phyloP scores from a whole-genome alignment of 1,284 basidiomycete genomes.

The Flammula alnicola region DNA sequence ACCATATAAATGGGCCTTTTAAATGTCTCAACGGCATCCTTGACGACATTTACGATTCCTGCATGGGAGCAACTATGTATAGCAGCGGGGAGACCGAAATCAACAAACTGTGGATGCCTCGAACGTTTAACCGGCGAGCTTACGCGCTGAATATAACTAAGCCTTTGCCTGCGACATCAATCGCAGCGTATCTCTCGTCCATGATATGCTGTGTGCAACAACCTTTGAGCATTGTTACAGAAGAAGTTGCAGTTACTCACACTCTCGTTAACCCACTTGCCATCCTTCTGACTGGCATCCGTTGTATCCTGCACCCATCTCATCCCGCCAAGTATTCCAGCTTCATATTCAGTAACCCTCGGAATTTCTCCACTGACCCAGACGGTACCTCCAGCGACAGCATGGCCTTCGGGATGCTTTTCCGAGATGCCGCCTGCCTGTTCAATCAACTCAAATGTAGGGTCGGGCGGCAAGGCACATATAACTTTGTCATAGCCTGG shows the following conservation, averaged over 20 bases:
- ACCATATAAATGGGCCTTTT: constrained; percentile 79
- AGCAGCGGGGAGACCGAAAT: no score
- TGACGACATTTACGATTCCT: constrained; percentile 82
- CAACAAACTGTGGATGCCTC: no score
- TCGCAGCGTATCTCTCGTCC: constrained; percentile 80
- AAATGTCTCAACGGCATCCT: constrained; percentile 65
- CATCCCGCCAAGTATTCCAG: constrained; percentile 68
- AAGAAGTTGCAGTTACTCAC: constrained; percentile 39
- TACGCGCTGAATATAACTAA: constrained; percentile 82
- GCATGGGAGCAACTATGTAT: constrained; percentile 87
- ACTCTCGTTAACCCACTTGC: constrained; percentile 66
- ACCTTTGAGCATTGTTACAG: background rate
- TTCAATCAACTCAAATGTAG: constrained; percentile 69
- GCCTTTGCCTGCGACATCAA: constrained; percentile 81
- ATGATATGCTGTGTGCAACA: constrained; percentile 61
- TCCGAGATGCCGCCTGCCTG: constrained; percentile 60
- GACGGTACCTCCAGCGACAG: constrained; percentile 60
- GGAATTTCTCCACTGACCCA: constrained; percentile 85
- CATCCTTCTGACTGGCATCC: constrained; percentile 39
- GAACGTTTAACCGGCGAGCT: no score
- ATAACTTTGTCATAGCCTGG: constrained; percentile 61
- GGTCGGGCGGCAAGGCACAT: constrained; percentile 67
- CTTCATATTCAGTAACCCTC: constrained; percentile 68
- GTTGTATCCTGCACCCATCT: constrained; percentile 58
- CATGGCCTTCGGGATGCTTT: constrained; percentile 60